Conservation (phyloP, 1,139 yeast genomes). For the Diutina sp. region DNA sequence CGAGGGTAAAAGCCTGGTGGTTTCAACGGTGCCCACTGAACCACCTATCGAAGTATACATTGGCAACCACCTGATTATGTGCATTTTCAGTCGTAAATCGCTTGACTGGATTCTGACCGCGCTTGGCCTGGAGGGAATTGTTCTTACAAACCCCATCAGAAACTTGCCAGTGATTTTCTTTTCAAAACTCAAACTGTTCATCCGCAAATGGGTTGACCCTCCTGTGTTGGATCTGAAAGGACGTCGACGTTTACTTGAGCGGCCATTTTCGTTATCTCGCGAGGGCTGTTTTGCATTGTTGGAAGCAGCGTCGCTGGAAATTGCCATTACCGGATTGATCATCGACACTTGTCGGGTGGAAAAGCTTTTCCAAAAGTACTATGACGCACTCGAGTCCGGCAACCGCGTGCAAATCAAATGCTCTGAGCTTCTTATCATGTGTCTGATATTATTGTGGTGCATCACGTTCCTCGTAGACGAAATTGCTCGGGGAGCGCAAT, state of each 20-base stretch:
- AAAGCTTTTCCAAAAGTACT: conserved; percentile 10
- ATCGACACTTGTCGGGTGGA: conserved; percentile 5
- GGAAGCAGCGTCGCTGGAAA: conserved; percentile 9
- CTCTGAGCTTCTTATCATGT: conserved; percentile 18
- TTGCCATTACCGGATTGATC: conserved; percentile 6
- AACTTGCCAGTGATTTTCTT: conserved; percentile 18
- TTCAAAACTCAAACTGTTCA: conserved; percentile 10
- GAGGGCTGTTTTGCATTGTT: conserved; percentile 13
- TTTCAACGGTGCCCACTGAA: not conserved
- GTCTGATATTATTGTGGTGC: conserved; percentile 7
- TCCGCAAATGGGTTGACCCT: conserved; percentile 24
- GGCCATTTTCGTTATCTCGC: conserved; percentile 18
- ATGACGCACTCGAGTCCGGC: not conserved
- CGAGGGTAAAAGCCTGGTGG: not conserved
- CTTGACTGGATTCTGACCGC: conserved; percentile 19
- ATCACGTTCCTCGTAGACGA: conserved; percentile 3
- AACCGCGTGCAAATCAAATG: conserved; percentile 3
- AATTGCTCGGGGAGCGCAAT: not conserved
- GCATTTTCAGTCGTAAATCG: conserved; percentile 24
- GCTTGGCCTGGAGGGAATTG: conserved; percentile 12
- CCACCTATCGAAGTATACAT: conserved; percentile 12
- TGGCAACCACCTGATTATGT: conserved; percentile 27
- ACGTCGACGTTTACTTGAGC: conserved; percentile 10
- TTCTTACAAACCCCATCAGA: conserved; percentile 16
- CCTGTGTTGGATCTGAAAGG: conserved; percentile 13